phyloP scores from a whole-genome alignment of 768 basidiomycete genomes.

The Boletus pseudo-olivaceus region DNA sequence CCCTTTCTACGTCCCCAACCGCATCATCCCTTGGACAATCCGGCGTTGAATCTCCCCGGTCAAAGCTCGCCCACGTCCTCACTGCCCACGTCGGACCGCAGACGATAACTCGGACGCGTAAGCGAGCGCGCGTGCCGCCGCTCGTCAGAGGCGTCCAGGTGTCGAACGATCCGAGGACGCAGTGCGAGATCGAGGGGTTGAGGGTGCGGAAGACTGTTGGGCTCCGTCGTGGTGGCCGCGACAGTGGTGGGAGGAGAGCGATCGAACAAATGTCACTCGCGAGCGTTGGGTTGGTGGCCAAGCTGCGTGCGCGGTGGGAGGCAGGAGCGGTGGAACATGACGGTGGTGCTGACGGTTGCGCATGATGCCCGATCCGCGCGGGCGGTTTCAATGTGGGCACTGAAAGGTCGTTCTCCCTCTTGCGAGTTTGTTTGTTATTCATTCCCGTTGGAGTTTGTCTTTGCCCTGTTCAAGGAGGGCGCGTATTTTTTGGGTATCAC shows the following conservation, averaged over 20 bases:
- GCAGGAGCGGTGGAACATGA: neutral
- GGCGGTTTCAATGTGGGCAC: neutral
- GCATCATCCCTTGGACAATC: neutral
- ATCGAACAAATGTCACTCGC: slow-evolving; percentile 1
- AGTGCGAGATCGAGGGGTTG: slow-evolving; percentile 9
- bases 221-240: neutral
- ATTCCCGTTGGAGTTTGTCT: neutral
- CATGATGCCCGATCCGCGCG: neutral
- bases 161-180: slow-evolving; percentile 5
- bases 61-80: slow-evolving; percentile 22
- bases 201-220: neutral
- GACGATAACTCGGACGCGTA: neutral
- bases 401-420: neutral
- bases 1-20: neutral
- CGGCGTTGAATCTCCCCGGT: slow-evolving; percentile 14
- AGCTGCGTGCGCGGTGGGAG: slow-evolving; percentile 21
- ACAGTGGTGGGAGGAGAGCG: neutral
- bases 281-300: slow-evolving; percentile 18
- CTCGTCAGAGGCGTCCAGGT: neutral
- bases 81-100: neutral
- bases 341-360: neutral
- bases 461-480: neutral
- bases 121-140: neutral
- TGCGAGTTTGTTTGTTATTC: neutral
- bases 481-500: neutral